Percentiles rank a stretch among this genome's conserved stretches.
Conservation (phyloP, 2,329 filamentous ascomycete species). For the Ophiocordyceps camponoti-saundersi region DNA sequence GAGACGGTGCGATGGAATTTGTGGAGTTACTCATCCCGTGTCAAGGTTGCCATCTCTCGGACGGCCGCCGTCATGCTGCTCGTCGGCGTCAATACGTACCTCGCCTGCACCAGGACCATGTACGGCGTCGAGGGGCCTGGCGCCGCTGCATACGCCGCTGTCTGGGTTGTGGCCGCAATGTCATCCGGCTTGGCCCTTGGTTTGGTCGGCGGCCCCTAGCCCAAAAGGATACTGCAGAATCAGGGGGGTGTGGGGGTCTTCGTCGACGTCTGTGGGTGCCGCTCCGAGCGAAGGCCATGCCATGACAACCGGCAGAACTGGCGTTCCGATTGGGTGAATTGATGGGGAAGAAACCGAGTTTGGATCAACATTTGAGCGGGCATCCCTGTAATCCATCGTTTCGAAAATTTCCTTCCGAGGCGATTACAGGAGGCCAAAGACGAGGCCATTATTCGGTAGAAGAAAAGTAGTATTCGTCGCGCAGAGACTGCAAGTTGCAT, state of each 20-base stretch:
- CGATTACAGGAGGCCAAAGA: no score
- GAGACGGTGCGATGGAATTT: slow-evolving; percentile 60
- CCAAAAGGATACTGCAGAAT: no score
- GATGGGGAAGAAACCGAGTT: no score
- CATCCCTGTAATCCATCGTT: no score
- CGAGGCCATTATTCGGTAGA: no score
- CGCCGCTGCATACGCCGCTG: slow-evolving; percentile 51
- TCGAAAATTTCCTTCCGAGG: no score
- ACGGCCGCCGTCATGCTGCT: slow-evolving; percentile 42
- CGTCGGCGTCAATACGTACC: slow-evolving; percentile 40
- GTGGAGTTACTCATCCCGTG: slow-evolving; percentile 48
- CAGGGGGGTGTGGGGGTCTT: slow-evolving; percentile 4
- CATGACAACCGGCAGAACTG: no score
- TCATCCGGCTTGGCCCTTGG: slow-evolving; percentile 40
- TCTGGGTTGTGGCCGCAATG: slow-evolving; percentile 55
- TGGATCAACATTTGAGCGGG: no score
- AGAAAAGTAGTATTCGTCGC: no score
- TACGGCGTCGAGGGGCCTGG: slow-evolving; percentile 53
- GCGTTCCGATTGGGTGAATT: no score
- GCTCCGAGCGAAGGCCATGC: no score
- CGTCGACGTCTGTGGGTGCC: slow-evolving; percentile 9
- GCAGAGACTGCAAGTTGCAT: no score
- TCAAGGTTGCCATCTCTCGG: slow-evolving; percentile 46
- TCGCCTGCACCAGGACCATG: slow-evolving; percentile 50
- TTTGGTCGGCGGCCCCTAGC: slow-evolving; percentile 28